Evolutionary conservation across 306 rosid genomes (phyloP).

Genomic region (Cicer cuneatum): DNA sequence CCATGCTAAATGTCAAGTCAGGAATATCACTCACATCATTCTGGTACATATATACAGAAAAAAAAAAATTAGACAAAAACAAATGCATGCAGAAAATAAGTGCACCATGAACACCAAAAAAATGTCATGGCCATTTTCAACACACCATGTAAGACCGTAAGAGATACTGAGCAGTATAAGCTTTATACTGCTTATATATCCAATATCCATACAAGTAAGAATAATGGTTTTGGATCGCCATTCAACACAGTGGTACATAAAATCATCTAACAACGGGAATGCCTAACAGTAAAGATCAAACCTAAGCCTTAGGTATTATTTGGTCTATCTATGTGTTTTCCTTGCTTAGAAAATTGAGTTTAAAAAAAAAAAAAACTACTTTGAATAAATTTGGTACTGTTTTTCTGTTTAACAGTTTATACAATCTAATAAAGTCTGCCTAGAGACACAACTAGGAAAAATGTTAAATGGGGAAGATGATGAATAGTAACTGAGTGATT

Average conservation of each 20-base stretch:
- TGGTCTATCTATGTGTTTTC: too few relatives aligned
- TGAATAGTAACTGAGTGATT: too few relatives aligned
- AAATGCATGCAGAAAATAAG: slow-evolving; percentile 29
- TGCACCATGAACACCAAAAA: slow-evolving; percentile 28
- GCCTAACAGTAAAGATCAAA: too few relatives aligned
- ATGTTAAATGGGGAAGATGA: too few relatives aligned
- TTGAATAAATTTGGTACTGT: neutral
- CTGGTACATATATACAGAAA: slow-evolving; percentile 49
- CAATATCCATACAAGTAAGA: neutral
- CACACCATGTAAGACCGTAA: slow-evolving; percentile 13
- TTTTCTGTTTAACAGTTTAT: neutral
- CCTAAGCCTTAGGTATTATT: too few relatives aligned
- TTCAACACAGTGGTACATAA: neutral
- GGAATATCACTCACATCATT: slow-evolving; percentile 89
- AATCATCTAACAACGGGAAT: too few relatives aligned
- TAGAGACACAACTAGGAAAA: neutral
- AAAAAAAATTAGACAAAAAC: slow-evolving; percentile 19
- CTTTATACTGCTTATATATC: neutral
- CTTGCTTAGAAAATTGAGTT: too few relatives aligned
- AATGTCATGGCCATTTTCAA: slow-evolving; percentile 18
- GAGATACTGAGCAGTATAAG: neutral
- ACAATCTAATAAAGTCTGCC: neutral
- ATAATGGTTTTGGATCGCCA: neutral
- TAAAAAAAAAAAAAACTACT: too few relatives aligned
- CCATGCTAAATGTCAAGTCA: slow-evolving; percentile 99